Conservation (phyloP, 495 filamentous ascomycete species). For the Cudoniella acicularis region DNA sequence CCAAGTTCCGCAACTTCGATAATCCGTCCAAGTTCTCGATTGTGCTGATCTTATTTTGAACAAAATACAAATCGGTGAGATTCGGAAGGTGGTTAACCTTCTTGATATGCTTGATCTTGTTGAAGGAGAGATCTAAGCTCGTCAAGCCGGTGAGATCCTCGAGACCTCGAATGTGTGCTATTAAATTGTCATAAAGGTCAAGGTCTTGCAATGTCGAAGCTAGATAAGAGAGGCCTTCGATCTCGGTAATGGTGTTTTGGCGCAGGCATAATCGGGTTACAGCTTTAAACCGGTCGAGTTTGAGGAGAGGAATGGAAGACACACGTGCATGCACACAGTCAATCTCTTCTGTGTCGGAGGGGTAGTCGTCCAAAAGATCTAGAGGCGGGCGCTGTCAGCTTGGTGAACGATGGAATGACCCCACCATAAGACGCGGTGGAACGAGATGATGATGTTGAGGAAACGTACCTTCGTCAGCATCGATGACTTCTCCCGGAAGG, state of each 20-base stretch:
- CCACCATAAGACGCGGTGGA: neutral
- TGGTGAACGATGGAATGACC: neutral
- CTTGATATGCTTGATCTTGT: conserved; percentile 99
- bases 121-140: conserved; percentile 90
- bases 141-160: conserved; percentile 71
- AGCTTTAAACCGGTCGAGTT: conserved; percentile 76
- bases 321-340: conserved; percentile 86
- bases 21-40: conserved; percentile 85
- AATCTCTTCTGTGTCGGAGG: conserved; percentile 66
- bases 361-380: conserved; percentile 55
- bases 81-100: conserved; percentile 74
- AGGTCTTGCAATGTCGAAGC: conserved; percentile 70
- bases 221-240: conserved; percentile 65
- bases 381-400: neutral
- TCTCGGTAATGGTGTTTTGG: conserved; percentile 82
- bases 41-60: conserved; percentile 85
- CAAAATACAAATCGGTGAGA: conserved; percentile 84
- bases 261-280: conserved; percentile 83
- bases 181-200: conserved; percentile 97
- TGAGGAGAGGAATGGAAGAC: conserved; percentile 70
- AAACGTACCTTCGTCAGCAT: conserved; percentile 72
- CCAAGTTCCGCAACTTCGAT: conserved; percentile 70
- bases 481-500: conserved; percentile 67
- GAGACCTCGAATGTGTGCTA: conserved; percentile 80
- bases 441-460: neutral